phyloP scores from a whole-genome alignment of 495 filamentous ascomycete species.

The Penicillium psychrofluorescens region DNA sequence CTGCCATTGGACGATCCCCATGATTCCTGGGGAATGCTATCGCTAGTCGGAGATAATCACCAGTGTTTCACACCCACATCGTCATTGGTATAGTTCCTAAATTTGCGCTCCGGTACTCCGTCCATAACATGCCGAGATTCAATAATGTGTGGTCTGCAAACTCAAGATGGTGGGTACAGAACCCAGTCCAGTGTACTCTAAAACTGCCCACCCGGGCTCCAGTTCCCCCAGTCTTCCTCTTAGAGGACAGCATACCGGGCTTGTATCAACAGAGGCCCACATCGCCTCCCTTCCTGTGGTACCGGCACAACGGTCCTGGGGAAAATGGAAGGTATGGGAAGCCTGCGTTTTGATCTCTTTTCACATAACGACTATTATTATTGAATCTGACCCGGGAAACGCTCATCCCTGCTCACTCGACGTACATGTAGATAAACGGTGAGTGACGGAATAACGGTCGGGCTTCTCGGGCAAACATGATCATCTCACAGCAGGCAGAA shows the following conservation, averaged over 20 bases:
- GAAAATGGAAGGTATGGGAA: constrained; percentile 24
- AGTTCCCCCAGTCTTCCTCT: constrained; percentile 13
- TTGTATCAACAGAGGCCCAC: constrained; percentile 8
- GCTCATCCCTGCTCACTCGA: neutral
- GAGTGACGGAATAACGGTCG: constrained; percentile 3
- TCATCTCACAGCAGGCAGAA: constrained; percentile 1
- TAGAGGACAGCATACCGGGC: constrained; percentile 3
- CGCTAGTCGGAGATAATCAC: constrained; percentile 15
- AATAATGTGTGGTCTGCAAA: too few relatives aligned
- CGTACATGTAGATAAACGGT: neutral
- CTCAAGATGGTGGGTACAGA: constrained; percentile 4
- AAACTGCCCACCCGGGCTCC: constrained; percentile 10
- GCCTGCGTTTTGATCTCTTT: constrained; percentile 19
- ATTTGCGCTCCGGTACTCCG: too few relatives aligned
- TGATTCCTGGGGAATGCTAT: constrained; percentile 23
- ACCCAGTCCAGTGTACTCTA: constrained; percentile 17
- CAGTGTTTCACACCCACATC: constrained; percentile 14
- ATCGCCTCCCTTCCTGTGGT: constrained; percentile 11
- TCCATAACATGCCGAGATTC: too few relatives aligned
- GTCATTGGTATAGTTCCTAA: too few relatives aligned
- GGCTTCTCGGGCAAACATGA: constrained; percentile 1
- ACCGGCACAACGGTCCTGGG: constrained; percentile 26
- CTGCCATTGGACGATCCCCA: constrained; percentile 21
- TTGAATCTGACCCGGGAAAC: neutral
- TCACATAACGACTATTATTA: neutral